Conservation (phyloP, 202 grass and related monocot genomes). For the Digitaria exilis region DNA sequence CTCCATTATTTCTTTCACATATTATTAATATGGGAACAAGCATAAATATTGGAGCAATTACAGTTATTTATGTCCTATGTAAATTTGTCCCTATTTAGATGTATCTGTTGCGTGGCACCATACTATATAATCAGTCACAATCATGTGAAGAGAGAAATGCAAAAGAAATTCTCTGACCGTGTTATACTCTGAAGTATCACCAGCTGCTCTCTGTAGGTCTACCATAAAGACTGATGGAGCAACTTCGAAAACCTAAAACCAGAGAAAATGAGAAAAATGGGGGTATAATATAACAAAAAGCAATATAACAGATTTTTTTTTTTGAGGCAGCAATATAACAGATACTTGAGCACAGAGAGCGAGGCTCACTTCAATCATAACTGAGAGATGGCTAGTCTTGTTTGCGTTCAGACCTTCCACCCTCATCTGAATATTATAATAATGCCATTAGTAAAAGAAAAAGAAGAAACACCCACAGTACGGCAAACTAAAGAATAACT, state of each 20-base stretch:
- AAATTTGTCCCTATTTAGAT: neutral
- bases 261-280: conserved; percentile 14
- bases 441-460: conserved; percentile 28
- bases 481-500: conserved; percentile 3
- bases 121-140: conserved; percentile 9
- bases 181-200: conserved; percentile 81
- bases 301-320: conserved; percentile 28
- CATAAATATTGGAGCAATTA: neutral
- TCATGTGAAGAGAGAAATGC: neutral
- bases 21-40: conserved; percentile 27
- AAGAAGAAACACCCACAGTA: neutral
- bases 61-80: neutral
- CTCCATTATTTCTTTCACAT: conserved; percentile 10
- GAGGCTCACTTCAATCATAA: conserved; percentile 88
- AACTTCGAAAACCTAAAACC: conserved; percentile 87
- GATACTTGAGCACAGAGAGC: conserved; percentile 21
- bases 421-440: conserved; percentile 74
- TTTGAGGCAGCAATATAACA: conserved; percentile 23
- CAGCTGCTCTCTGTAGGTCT: conserved; percentile 75
- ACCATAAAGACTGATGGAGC: conserved; percentile 92
- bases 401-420: conserved; percentile 69
- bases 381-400: conserved; percentile 74
- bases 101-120: conserved; percentile 1
- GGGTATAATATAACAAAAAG: conserved; percentile 12
- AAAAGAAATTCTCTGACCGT: conserved; percentile 57